These are phyloP conservation scores for Trichophyton verrucosum DNA, from an alignment of 2,329 filamentous ascomycete genomes.

Conservation along the genomic window DNA sequence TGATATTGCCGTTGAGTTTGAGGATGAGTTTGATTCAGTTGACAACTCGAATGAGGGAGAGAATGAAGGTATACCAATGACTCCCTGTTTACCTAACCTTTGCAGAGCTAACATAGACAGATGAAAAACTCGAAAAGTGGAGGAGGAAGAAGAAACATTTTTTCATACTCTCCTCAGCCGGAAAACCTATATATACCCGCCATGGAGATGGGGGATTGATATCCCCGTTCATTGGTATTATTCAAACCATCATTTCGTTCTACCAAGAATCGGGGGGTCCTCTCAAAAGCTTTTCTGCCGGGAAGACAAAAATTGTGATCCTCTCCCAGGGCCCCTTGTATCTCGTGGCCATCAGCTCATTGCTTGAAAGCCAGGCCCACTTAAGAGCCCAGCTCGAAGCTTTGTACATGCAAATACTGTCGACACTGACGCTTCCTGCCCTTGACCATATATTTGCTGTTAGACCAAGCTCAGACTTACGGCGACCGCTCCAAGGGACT, in stretches of 20 bases:
- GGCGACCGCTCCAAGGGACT: conserved; percentile 79
- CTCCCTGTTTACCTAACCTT: neutral
- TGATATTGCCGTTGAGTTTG: conserved; percentile 52
- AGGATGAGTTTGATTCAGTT: conserved; percentile 62
- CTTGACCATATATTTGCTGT: conserved; percentile 78
- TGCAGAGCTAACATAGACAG: conserved; percentile 15
- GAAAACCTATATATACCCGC: conserved; percentile 93
- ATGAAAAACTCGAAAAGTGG: conserved; percentile 52
- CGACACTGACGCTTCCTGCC: conserved; percentile 79
- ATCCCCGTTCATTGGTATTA: conserved; percentile 85
- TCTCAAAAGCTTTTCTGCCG: conserved; percentile 76
- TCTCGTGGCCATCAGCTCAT: conserved; percentile 80
- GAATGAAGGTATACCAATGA: conserved; percentile 8
- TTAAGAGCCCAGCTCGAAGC: conserved; percentile 80
- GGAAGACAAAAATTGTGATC: conserved; percentile 72
- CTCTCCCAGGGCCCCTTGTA: conserved; percentile 76
- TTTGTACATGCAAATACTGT: conserved; percentile 95
- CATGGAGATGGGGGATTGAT: conserved; percentile 84
- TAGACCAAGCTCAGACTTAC: conserved; percentile 84
- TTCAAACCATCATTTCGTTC: conserved; percentile 96
- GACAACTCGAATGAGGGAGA: conserved; percentile 52
- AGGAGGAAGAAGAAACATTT: conserved; percentile 94
- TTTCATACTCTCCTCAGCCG: conserved; percentile 86
- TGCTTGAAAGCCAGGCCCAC: conserved; percentile 85
- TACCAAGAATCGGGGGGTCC: conserved; percentile 71